Base-by-base conservation (phyloP, 495 filamentous ascomycete genomes). In the Letharia lupina region DNA sequence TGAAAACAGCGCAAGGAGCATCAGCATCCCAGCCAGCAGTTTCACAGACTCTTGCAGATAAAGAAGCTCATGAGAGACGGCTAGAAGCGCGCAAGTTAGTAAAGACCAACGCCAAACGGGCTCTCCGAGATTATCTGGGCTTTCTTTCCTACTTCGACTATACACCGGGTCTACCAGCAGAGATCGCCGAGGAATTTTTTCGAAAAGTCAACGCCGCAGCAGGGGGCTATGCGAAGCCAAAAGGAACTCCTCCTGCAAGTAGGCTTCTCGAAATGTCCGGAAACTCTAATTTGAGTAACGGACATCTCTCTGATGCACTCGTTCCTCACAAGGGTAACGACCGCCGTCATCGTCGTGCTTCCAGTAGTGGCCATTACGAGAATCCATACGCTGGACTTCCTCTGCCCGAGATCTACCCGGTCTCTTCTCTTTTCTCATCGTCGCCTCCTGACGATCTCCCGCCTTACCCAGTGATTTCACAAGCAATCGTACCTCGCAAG, bases 81-180 rank as follows among this genome's bases (percentile, higher is more conserved):
- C 72, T 81, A 40, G 83, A 88, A 67, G 83, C 86, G 37, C 78
- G 86, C 47, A 89, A 89, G 71, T 73, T 78, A 6, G 88, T 91
- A 60, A 84, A 85, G 68, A 78, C 80, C 4, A 83, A 89, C 74
- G 89, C 90, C 7, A 91, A 90, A 73, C 83, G 87, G 42, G 89
- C 89, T 5, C 71, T 91, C 31, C 80, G 83, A 61, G 89, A 92
- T 72, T 91, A 88, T 71, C 75, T 84, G 64, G 77, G 82, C 31
- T 91, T 87, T 68, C 76, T 93, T 6, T 84, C 83, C 12, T 78
- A 86, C 67, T 88, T 91, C 65, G 87, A 91, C 70, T 92, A 92
- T 73, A 89, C 89, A 4, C 86, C 89, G 2, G 84, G 89, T 58
- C 73, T 90, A 31, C 79, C 86, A 31, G 73, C 84, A 40, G 83